Percentiles rank a stretch among this genome's conserved stretches.
Evolutionary conservation across 108 stramenopile species (phyloP).

Genomic region (Cyclotella baltica): DNA sequence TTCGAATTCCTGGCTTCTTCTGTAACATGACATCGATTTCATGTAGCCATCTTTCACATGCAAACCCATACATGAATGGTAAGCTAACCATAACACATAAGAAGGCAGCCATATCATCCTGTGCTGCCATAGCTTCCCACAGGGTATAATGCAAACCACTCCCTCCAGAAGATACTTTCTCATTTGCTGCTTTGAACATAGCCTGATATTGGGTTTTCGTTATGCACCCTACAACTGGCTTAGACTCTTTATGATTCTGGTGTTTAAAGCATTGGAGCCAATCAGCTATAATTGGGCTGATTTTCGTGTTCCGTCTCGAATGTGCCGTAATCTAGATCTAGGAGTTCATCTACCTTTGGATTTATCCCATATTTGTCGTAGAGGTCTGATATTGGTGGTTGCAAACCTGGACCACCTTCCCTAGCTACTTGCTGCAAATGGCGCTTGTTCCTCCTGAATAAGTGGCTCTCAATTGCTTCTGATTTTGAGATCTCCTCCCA

Average conservation of each 20-base stretch:
- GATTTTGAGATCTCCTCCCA: neutral
- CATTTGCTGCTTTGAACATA: neutral
- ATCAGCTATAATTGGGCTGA: neutral
- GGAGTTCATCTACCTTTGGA: neutral
- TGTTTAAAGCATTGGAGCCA: neutral
- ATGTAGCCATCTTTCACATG: neutral
- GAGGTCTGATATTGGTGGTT: neutral
- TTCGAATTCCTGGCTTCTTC: neutral
- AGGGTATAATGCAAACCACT: neutral
- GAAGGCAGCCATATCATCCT: neutral
- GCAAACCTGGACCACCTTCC: neutral
- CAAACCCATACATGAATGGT: neutral
- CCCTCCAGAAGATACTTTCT: neutral
- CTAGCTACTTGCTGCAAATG: neutral
- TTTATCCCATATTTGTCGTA: neutral
- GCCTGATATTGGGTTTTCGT: neutral
- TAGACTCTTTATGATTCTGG: neutral
- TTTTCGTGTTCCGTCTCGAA: neutral
- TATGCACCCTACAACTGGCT: neutral
- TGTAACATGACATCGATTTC: slow-evolving; percentile 1
- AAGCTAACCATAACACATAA: neutral
- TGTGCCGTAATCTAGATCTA: neutral
- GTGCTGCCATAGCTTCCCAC: neutral
- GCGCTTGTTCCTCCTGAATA: neutral
- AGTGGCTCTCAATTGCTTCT: neutral